phyloP scores from a whole-genome alignment of 331 rosid species.

The Malus hybrid region DNA sequence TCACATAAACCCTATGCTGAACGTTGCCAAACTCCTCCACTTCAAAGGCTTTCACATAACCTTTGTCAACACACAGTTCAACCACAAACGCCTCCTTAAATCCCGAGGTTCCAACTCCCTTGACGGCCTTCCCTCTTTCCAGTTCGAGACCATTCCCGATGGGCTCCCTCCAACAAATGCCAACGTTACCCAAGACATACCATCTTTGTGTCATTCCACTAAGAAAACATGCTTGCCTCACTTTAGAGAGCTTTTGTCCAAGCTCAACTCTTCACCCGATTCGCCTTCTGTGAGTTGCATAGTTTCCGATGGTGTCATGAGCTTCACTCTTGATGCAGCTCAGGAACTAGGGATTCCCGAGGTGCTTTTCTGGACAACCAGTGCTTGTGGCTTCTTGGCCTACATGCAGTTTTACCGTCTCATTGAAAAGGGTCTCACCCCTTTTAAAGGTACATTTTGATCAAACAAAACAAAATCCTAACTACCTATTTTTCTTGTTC shows the following conservation, averaged over 20 bases:
- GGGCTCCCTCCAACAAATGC: slow-evolving; percentile 40
- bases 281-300: slow-evolving; percentile 7
- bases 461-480: too few relatives aligned
- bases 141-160: slow-evolving; percentile 55
- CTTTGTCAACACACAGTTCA: slow-evolving; percentile 53
- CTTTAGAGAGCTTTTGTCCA: background rate
- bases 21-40: slow-evolving; percentile 58
- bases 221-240: background rate
- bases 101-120: slow-evolving; percentile 49
- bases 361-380: slow-evolving; percentile 1
- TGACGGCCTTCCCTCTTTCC: slow-evolving; percentile 42
- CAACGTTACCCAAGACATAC: slow-evolving; percentile 14
- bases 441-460: slow-evolving; percentile 43
- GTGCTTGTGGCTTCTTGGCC: slow-evolving; percentile 56
- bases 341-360: background rate
- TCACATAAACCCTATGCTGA: slow-evolving; percentile 64
- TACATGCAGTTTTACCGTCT: slow-evolving; percentile 26
- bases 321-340: slow-evolving; percentile 8
- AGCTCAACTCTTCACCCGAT: background rate
- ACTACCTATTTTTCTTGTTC: too few relatives aligned
- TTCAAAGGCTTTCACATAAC: slow-evolving; percentile 59
- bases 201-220: slow-evolving; percentile 12
- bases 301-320: slow-evolving; percentile 10
- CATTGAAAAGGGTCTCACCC: slow-evolving; percentile 27
- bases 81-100: slow-evolving; percentile 67